phyloP scores from a whole-genome alignment of 306 rosid species.

The Quercus parvula region DNA sequence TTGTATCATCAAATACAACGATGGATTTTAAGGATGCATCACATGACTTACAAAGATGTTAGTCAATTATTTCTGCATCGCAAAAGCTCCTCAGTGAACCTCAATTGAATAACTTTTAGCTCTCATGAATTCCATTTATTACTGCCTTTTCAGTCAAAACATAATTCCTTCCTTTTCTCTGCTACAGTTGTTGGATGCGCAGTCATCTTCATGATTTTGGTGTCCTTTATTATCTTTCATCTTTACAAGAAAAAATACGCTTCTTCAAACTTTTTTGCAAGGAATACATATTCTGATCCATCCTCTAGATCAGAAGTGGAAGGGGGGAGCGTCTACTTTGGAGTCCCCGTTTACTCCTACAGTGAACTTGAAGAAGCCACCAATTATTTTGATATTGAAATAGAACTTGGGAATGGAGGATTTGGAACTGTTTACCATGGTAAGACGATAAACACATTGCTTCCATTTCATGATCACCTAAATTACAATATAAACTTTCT shows the following conservation, averaged over 20 bases:
- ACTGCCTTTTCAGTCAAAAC: too few species aligned
- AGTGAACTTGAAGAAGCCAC: conserved; percentile 39
- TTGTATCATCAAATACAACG: too few species aligned
- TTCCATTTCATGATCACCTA: too few species aligned
- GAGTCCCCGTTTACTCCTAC: conserved; percentile 32
- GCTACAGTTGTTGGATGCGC: background rate
- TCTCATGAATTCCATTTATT: too few species aligned
- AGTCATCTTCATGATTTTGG: background rate
- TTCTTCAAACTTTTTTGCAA: conserved; percentile 12
- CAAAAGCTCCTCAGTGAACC: too few species aligned
- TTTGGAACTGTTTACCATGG: conserved; percentile 27
- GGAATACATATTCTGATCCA: conserved; percentile 25
- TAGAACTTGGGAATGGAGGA: conserved; percentile 50
- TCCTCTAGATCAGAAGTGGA: conserved; percentile 29
- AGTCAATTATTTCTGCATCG: too few species aligned
- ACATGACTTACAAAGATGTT: too few species aligned
- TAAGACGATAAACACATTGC: too few species aligned
- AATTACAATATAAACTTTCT: too few species aligned
- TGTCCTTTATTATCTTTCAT: background rate
- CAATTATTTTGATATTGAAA: conserved; percentile 31
- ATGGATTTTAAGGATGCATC: too few species aligned
- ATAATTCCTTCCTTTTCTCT: background rate
- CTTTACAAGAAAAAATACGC: background rate
- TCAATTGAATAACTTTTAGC: too few species aligned
- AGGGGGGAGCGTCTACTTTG: conserved; percentile 19